phyloP scores from a whole-genome alignment of 805 yeast species.

The Candida broadrunensis region DNA sequence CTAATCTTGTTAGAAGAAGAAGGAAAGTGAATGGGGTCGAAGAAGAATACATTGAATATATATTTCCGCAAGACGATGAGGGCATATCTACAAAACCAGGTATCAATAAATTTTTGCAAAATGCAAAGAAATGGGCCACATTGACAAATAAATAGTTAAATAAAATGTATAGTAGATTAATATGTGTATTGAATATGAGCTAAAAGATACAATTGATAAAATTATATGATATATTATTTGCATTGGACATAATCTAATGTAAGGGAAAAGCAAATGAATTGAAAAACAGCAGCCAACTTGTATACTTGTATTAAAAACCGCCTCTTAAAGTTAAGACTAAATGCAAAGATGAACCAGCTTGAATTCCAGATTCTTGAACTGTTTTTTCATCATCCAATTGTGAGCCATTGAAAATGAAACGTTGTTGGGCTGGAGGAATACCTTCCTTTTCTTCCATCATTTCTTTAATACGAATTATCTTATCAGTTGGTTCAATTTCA shows the following conservation, averaged over 20 bases:
- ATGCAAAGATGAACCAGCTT: slow-evolving; percentile 84
- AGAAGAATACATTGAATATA: slow-evolving; percentile 57
- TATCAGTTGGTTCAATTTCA: slow-evolving; percentile 68
- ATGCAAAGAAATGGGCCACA: slow-evolving; percentile 29
- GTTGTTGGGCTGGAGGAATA: slow-evolving; percentile 93
- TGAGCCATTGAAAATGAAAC: slow-evolving; percentile 85
- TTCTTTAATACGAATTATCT: slow-evolving; percentile 76
- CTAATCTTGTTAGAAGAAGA: slow-evolving; percentile 48
- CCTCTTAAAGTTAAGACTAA: slow-evolving; percentile 92
- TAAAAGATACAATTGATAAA: too few species aligned
- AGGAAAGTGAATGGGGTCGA: slow-evolving; percentile 44
- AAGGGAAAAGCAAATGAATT: not conserved
- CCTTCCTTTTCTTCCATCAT: slow-evolving; percentile 95
- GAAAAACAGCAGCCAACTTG: not conserved
- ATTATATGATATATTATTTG: too few species aligned
- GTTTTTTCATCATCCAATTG: slow-evolving; percentile 86
- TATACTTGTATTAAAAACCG: slow-evolving; percentile 52
- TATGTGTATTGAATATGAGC: too few species aligned
- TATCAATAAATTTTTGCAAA: slow-evolving; percentile 37
- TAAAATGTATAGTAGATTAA: too few species aligned
- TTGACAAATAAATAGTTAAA: too few species aligned
- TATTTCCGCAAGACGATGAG: slow-evolving; percentile 61
- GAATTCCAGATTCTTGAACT: slow-evolving; percentile 68
- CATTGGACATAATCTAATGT: not conserved
- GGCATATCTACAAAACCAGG: slow-evolving; percentile 9